Percentiles rank a stretch among this genome's conserved stretches.
phyloP scores from a whole-genome alignment of 176 grass and related monocot genomes.

The Triticum turgidum region DNA sequence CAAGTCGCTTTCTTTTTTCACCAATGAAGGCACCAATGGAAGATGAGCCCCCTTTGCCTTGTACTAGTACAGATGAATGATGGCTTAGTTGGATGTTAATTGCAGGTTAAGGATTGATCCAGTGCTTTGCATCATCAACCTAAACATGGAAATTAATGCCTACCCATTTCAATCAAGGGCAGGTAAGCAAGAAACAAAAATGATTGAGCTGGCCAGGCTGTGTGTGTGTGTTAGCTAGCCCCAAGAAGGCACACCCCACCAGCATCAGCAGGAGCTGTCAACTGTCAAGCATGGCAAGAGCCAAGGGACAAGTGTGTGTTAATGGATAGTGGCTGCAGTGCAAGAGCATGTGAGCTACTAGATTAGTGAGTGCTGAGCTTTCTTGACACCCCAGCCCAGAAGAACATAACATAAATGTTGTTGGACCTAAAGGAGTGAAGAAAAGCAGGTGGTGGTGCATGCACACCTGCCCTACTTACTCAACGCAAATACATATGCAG shows the following conservation, averaged over 20 bases:
- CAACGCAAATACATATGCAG: slow-evolving; percentile 62
- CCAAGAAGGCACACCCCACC: slow-evolving; percentile 22
- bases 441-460: slow-evolving; percentile 43
- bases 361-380: neutral
- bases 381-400: neutral
- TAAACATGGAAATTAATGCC: neutral
- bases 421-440: slow-evolving; percentile 52
- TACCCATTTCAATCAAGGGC: slow-evolving; percentile 18
- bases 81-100: neutral
- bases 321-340: slow-evolving; percentile 35
- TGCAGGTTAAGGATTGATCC: neutral
- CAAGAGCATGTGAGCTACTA: slow-evolving; percentile 17
- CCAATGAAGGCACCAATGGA: neutral
- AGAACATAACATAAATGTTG: slow-evolving; percentile 30
- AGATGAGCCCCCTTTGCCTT: slow-evolving; percentile 16
- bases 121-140: neutral
- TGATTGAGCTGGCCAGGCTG: slow-evolving; percentile 25
- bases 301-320: neutral
- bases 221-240: slow-evolving; percentile 4
- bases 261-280: slow-evolving; percentile 28
- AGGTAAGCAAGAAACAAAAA: neutral
- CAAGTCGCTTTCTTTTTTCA: neutral
- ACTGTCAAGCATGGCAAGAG: slow-evolving; percentile 19
- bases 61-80: neutral
- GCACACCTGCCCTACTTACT: slow-evolving; percentile 41